Base-by-base conservation (phyloP, 371 early-diverging fungal genomes). In the Zychaea mexicana region DNA sequence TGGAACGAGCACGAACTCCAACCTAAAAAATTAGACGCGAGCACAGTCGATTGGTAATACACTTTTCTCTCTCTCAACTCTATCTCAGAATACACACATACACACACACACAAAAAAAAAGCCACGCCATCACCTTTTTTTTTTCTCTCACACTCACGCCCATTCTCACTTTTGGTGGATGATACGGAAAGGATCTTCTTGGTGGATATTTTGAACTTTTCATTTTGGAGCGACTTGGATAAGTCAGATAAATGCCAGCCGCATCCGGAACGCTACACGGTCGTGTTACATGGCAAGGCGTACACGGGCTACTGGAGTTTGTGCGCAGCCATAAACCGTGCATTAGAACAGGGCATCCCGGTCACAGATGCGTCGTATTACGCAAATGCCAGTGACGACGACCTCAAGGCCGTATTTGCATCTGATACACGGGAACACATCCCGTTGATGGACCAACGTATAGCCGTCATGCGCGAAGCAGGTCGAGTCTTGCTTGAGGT, bases 231-330 rank as follows among this genome's bases (percentile, higher is more conserved):
- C 36, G 88, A 90, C 57, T 56, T 81, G 22, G 86, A 85, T 32
- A 70, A 67, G 13, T 75, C 68, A 12, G 85, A 86, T 65, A 77
- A 79, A 8, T 76, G 76, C 1, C 65, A 68, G 1, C 82, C 78
- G 2, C 82, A 85, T 58, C 84, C 78, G 9, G 81, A 83, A 8
- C 72, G 86, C 21, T 93, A 88, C 74, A 80, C 87, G 2, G 86
- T 95, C n/a, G 58, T 68, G 0, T 86, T 84, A 52, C 65, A 87
- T 7, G 90, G 84, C 10, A 57, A 53, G 10, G 32, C 68, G n/a
- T 92, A 94, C 68, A 87, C 85, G 13, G 95, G 96, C 2, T 96
- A 96, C 73, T 94, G 95, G 95, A 82, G 93, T 0, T 73, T 96
- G 42, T 91, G 91, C 55, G 95, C 95, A 0, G 86, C 88, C 24